Conservation (phyloP, 2,329 filamentous ascomycete genomes). For the Ascochyta koolunga region DNA sequence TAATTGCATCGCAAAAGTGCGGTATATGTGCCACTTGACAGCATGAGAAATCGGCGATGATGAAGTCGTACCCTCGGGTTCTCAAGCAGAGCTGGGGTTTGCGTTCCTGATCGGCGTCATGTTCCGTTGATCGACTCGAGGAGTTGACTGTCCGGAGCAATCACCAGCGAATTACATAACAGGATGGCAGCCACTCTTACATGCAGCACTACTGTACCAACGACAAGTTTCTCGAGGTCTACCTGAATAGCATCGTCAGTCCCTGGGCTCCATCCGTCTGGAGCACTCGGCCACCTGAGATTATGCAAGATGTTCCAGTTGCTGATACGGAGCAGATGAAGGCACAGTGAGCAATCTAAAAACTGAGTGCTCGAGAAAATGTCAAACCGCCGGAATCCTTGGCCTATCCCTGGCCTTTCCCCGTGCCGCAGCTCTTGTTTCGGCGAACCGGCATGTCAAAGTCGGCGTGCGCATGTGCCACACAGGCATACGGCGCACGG, state of each 20-base stretch:
- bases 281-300: background rate
- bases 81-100: slow-evolving; percentile 3
- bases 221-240: background rate
- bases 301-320: background rate
- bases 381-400: background rate
- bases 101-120: slow-evolving; percentile 15
- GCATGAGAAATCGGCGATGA: slow-evolving; percentile 3
- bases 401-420: slow-evolving; percentile 2
- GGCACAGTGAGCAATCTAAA: background rate
- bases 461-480: slow-evolving; percentile 23
- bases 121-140: slow-evolving; percentile 10
- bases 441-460: slow-evolving; percentile 26
- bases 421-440: slow-evolving; percentile 17
- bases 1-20: background rate
- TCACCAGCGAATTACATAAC: slow-evolving; percentile 10
- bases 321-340: background rate
- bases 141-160: slow-evolving; percentile 1
- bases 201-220: background rate
- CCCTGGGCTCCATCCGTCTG: background rate
- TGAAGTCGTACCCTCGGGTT: background rate
- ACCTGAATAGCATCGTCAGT: background rate
- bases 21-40: background rate
- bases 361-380: background rate
- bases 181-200: background rate
- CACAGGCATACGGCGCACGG: slow-evolving; percentile 20